Evolutionary conservation across 345 rosid species (phyloP).

Genomic region (Eucalyptus guilfoylei): DNA sequence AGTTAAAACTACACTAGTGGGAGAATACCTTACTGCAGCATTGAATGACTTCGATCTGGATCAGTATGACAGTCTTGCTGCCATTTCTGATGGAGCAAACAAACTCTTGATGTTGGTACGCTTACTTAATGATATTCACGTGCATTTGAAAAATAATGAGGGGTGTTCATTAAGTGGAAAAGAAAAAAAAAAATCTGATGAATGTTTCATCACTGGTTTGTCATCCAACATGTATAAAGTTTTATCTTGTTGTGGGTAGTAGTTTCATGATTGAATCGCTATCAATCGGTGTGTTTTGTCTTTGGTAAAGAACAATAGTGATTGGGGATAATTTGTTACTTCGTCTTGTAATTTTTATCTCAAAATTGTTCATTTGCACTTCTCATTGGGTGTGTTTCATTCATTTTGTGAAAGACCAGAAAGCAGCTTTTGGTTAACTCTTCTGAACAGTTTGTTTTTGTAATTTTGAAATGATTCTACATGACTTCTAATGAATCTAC

Average conservation of each 20-base stretch:
- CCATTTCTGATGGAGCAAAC: constrained; percentile 95
- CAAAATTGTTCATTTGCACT: neutral
- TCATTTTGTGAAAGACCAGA: neutral
- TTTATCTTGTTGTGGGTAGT: neutral
- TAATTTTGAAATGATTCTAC: neutral
- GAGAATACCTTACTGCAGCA: constrained; percentile 93
- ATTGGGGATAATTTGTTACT: neutral
- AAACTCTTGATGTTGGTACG: constrained; percentile 97
- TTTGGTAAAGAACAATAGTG: neutral
- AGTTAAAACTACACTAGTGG: constrained; percentile 86
- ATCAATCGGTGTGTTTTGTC: neutral
- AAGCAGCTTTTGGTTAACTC: neutral
- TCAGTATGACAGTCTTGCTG: constrained; percentile 86
- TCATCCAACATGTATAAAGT: neutral
- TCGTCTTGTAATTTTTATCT: neutral
- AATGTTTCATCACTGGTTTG: neutral
- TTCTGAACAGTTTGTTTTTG: neutral
- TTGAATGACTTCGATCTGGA: constrained; percentile 91
- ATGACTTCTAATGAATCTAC: neutral
- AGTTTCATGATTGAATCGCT: neutral
- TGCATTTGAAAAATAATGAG: neutral
- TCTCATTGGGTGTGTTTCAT: neutral
- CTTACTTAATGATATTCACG: neutral
- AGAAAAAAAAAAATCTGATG: neutral
- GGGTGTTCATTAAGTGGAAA: neutral